These are phyloP conservation scores for Cucurbita ficifolia DNA, from an alignment of 306 rosid species.

Conservation along the genomic window DNA sequence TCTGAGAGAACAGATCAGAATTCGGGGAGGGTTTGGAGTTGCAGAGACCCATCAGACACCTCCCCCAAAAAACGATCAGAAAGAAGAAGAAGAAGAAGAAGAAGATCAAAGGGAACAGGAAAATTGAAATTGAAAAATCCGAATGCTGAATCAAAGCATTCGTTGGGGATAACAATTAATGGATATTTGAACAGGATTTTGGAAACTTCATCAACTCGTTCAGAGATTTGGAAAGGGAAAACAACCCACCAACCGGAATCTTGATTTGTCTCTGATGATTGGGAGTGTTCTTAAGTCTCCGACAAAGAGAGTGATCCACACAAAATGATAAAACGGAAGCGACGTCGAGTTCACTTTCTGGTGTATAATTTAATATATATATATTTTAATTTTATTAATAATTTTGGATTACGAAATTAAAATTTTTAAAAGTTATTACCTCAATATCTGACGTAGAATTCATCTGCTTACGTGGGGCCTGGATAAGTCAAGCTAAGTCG, in stretches of 20 bases:
- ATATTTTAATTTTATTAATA: neutral
- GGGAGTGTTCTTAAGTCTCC: slow-evolving; percentile 5
- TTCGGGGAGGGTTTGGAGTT: slow-evolving; percentile 43
- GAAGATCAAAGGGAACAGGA: neutral
- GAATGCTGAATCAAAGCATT: neutral
- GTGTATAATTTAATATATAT: neutral
- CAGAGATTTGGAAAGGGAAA: neutral
- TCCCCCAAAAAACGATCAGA: neutral
- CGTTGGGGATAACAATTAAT: neutral
- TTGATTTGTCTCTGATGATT: slow-evolving; percentile 11
- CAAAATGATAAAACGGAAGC: slow-evolving; percentile 5
- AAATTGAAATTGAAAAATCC: slow-evolving; percentile 19
- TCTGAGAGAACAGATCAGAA: slow-evolving; percentile 17
- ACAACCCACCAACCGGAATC: slow-evolving; percentile 5
- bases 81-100: slow-evolving; percentile 12
- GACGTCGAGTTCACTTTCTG: slow-evolving; percentile 6
- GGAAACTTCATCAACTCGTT: neutral
- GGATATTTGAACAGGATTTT: neutral
- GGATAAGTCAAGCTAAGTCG: neutral
- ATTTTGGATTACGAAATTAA: neutral
- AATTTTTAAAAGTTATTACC: neutral
- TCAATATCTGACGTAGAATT: neutral
- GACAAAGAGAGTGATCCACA: slow-evolving; percentile 7
- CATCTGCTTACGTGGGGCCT: slow-evolving; percentile 2
- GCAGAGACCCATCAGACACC: slow-evolving; percentile 68